Conservation (phyloP, 192 early-diverging fungal species). For the Umbelopsis sp. region DNA sequence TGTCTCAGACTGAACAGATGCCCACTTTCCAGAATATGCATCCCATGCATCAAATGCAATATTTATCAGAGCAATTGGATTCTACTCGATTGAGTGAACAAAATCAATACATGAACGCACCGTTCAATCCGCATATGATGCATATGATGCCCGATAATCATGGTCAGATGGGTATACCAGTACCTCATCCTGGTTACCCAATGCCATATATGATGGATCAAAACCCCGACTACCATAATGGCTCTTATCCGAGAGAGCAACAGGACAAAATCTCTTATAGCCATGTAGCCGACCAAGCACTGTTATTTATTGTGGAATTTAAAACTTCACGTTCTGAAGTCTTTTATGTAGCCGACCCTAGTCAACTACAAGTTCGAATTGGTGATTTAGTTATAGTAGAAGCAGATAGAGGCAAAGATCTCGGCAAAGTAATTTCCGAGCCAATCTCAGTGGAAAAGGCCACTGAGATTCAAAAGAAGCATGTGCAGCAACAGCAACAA, state of each 20-base stretch:
- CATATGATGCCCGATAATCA: not conserved
- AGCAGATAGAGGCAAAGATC: constrained; percentile 87
- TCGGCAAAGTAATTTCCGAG: constrained; percentile 85
- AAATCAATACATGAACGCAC: constrained; percentile 20
- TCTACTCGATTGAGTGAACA: constrained; percentile 27
- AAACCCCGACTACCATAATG: constrained; percentile 18
- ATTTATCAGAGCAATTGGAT: constrained; percentile 1
- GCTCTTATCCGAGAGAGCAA: not conserved
- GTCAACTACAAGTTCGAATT: constrained; percentile 47
- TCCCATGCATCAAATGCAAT: constrained; percentile 15
- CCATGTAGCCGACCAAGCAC: constrained; percentile 52
- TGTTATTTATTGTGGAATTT: constrained; percentile 84
- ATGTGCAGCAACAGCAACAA: constrained; percentile 46
- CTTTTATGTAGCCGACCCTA: constrained; percentile 69
- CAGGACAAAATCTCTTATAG: constrained; percentile 49
- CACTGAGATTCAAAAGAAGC: constrained; percentile 40
- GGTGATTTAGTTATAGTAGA: constrained; percentile 88
- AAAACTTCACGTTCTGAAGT: constrained; percentile 86
- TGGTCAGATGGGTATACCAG: constrained; percentile 8
- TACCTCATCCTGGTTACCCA: not conserved
- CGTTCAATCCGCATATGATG: constrained; percentile 24
- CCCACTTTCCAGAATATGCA: not conserved
- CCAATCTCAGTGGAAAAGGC: constrained; percentile 61
- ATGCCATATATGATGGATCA: constrained; percentile 23
- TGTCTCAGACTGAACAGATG: constrained; percentile 9